phyloP scores from a whole-genome alignment of 805 yeast species.

The Barnettozyma pratensis region DNA sequence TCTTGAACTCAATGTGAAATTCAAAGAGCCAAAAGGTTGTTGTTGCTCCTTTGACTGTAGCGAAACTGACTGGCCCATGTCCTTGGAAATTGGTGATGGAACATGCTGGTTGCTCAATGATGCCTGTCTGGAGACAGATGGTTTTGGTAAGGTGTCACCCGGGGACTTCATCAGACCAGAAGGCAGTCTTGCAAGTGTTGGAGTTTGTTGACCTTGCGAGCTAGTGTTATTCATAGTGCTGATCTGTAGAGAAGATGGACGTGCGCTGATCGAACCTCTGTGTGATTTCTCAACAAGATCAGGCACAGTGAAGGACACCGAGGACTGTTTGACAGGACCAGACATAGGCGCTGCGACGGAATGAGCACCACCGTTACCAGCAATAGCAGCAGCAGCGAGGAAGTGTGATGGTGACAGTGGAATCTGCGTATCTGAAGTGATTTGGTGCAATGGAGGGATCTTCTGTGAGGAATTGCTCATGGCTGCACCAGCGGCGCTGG shows the following conservation, averaged over 20 bases:
- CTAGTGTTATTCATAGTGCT: conserved; percentile 8
- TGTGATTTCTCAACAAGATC: conserved; percentile 38
- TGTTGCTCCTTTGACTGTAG: neutral
- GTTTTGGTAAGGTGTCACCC: neutral
- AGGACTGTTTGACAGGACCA: conserved; percentile 5
- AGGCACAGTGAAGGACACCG: conserved; percentile 46
- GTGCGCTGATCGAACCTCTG: conserved; percentile 53
- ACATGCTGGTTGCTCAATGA: conserved; percentile 2
- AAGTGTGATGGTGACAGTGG: conserved; percentile 6
- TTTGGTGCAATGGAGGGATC: neutral
- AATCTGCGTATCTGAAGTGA: neutral
- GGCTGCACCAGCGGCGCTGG: neutral
- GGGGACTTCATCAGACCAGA: conserved; percentile 3
- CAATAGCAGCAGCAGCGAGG: neutral
- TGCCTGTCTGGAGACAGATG: conserved; percentile 12
- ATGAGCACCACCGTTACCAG: neutral
- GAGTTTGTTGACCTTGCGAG: conserved; percentile 12
- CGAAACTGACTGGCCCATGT: too few relatives aligned
- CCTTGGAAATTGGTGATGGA: too few relatives aligned
- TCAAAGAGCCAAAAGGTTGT: neutral
- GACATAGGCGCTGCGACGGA: neutral
- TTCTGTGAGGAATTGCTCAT: neutral
- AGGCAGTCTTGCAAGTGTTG: conserved; percentile 11
- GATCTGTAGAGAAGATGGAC: conserved; percentile 39
- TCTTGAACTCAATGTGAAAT: conserved; percentile 10